Conservation (phyloP, 805 yeast species). For the Saccharomycopsis schoenii region DNA sequence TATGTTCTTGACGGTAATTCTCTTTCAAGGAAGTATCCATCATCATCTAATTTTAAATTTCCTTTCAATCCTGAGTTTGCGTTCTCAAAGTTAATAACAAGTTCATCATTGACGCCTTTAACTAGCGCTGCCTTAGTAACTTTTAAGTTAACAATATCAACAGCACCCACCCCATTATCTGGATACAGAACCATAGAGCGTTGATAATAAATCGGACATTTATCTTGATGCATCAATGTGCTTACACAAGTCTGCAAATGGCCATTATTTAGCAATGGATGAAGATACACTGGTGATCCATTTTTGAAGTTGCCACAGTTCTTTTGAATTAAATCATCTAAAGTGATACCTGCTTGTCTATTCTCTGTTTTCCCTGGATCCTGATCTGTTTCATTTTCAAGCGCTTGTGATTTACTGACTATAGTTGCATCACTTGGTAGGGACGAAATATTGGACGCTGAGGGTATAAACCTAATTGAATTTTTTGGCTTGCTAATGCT, state of each 20-base stretch:
- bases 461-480: not conserved
- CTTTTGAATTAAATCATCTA: slow-evolving; percentile 26
- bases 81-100: not conserved
- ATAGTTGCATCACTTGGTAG: not conserved
- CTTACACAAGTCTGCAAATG: slow-evolving; percentile 63
- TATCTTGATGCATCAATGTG: slow-evolving; percentile 31
- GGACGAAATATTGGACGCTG: not conserved
- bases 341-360: not conserved
- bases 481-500: not conserved
- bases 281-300: slow-evolving; percentile 37
- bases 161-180: slow-evolving; percentile 60
- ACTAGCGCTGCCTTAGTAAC: slow-evolving; percentile 29
- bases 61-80: not conserved
- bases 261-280: slow-evolving; percentile 55
- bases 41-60: slow-evolving; percentile 17
- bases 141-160: slow-evolving; percentile 44
- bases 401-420: not conserved
- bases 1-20: slow-evolving; percentile 44
- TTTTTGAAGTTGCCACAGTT: slow-evolving; percentile 36
- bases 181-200: slow-evolving; percentile 41
- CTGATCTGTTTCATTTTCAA: not conserved
- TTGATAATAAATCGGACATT: slow-evolving; percentile 43
- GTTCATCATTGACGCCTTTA: slow-evolving; percentile 28
- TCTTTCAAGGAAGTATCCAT: slow-evolving; percentile 25
- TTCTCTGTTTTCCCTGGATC: not conserved